A percentile compares a stretch with the other conserved stretches of the same genome.
Evolutionary conservation across 192 early-diverging fungal species (phyloP).

Genomic region (Lobosporangium transversale): DNA sequence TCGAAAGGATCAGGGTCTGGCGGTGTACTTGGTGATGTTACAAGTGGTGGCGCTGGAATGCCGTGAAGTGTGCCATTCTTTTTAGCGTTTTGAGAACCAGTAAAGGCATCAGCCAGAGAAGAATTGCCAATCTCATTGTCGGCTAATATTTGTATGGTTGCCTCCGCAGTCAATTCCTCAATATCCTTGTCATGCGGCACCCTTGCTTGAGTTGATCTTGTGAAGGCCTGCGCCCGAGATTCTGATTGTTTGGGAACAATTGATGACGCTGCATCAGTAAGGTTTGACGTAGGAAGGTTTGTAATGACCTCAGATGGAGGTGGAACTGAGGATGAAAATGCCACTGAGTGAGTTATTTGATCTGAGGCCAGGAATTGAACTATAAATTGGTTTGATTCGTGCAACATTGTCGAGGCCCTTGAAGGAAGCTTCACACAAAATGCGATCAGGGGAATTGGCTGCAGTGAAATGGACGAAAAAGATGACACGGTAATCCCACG

Average conservation of each 20-base stretch:
- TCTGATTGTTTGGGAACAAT: not conserved
- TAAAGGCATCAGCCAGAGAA: no score
- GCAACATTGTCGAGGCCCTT: slow-evolving; percentile 62
- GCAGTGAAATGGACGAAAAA: slow-evolving; percentile 71
- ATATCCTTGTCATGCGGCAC: slow-evolving; percentile 27
- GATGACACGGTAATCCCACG: slow-evolving; percentile 75
- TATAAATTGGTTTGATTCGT: slow-evolving; percentile 61
- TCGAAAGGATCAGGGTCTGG: slow-evolving; percentile 56
- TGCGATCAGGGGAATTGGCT: slow-evolving; percentile 66
- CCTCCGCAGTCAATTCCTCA: slow-evolving; percentile 32
- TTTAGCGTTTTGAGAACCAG: no score
- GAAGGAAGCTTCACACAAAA: slow-evolving; percentile 74
- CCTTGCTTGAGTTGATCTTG: not conserved
- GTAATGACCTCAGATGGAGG: slow-evolving; percentile 36
- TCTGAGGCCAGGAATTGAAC: slow-evolving; percentile 67
- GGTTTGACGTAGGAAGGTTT: no score
- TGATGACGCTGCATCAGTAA: no score
- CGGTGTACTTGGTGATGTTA: not conserved
- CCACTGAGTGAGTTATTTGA: slow-evolving; percentile 65
- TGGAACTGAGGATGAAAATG: slow-evolving; percentile 65
- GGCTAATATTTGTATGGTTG: slow-evolving; percentile 23
- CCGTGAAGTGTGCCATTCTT: no score
- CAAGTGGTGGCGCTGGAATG: no score
- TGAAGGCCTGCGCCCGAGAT: not conserved
- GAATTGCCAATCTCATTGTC: no score